Evolutionary conservation across 176 grass and related monocot species (phyloP).

Genomic region (barley (Hordeum vulgare)): MorexV3_pseudomolecules_assembly NC_058523.1:435242935-435243434

Average conservation of each 20-base stretch:
- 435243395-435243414: constrained; percentile 78
- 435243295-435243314: constrained; percentile 8
- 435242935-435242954: not conserved
- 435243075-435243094: not conserved
- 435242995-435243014: not conserved
- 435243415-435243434: constrained; percentile 58
- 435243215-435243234: not conserved
- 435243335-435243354: constrained; percentile 50
- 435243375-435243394: constrained; percentile 51
- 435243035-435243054: not conserved
- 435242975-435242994: not conserved
- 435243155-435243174: not conserved
- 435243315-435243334: constrained; percentile 26
- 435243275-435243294: constrained; percentile 5
- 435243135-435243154: not conserved
- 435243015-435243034: not conserved
- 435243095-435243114: not conserved
- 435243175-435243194: not conserved
- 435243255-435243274: constrained; percentile 32
- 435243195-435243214: not conserved
- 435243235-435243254: not conserved
- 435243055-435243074: not conserved
- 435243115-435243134: not conserved
- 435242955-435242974: not conserved
- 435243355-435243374: constrained; percentile 55